A percentile compares a stretch with the other conserved stretches of the same genome.
Evolutionary conservation across 495 filamentous ascomycete species (phyloP).

Genomic region (Bryoglossum gracile): DNA sequence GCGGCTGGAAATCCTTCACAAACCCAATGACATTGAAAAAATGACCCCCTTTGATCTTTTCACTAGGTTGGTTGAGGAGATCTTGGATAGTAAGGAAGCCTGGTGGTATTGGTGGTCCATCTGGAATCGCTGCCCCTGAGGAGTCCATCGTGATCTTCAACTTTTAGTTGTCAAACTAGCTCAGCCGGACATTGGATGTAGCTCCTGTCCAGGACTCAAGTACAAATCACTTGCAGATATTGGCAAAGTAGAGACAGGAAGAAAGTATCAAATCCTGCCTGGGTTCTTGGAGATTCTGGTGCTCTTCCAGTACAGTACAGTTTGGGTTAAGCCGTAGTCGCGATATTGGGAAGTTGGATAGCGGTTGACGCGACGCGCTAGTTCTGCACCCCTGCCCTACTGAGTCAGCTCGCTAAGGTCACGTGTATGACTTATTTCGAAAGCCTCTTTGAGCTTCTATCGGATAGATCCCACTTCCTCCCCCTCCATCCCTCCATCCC

Average conservation of each 20-base stretch:
- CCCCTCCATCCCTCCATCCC: slow-evolving; percentile 28
- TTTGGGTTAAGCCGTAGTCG: too few relatives aligned
- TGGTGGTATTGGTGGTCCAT: slow-evolving; percentile 5
- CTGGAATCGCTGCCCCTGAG: too few relatives aligned
- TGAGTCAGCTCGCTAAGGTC: slow-evolving; percentile 17
- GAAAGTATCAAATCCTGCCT: too few relatives aligned
- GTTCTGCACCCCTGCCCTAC: not conserved
- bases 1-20: slow-evolving; percentile 40
- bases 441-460: slow-evolving; percentile 32
- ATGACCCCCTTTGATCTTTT: not conserved
- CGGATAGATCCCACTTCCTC: slow-evolving; percentile 34
- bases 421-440: slow-evolving; percentile 31
- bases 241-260: too few relatives aligned
- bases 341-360: too few relatives aligned
- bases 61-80: slow-evolving; percentile 8
- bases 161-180: too few relatives aligned
- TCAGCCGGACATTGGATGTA: too few relatives aligned
- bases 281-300: too few relatives aligned
- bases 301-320: too few relatives aligned
- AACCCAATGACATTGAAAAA: slow-evolving; percentile 44
- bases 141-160: too few relatives aligned
- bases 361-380: slow-evolving; percentile 16
- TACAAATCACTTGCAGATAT: too few relatives aligned
- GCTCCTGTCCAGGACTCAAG: too few relatives aligned
- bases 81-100: slow-evolving; percentile 18